Percentiles rank a stretch among this genome's conserved stretches.
Conservation (phyloP, 306 rosid species). For the Rubus idaeus region DNA sequence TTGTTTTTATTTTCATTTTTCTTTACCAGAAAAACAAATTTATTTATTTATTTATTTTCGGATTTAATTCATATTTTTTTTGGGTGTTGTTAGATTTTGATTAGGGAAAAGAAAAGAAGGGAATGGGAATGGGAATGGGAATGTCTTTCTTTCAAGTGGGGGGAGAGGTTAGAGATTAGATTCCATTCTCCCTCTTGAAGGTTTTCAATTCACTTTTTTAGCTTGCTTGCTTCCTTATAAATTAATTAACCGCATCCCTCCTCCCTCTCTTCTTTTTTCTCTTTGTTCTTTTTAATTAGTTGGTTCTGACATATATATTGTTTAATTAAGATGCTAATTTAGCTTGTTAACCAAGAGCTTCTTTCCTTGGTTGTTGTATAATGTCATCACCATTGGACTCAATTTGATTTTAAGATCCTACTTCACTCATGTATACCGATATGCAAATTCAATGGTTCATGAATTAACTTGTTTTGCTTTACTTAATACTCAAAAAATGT, state of each 20-base stretch:
- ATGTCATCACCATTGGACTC: not conserved
- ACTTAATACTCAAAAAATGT: too few relatives aligned
- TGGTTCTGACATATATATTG: not conserved
- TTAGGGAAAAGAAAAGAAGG: not conserved
- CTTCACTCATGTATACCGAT: not conserved
- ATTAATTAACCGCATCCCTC: constrained; percentile 41
- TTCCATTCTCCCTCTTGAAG: constrained; percentile 80
- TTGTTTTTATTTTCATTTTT: not conserved
- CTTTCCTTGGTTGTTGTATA: not conserved
- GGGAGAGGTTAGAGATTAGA: constrained; percentile 32
- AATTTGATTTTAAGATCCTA: not conserved
- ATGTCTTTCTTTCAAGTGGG: not conserved
- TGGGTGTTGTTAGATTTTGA: not conserved
- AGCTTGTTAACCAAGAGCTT: not conserved
- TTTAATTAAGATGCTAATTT: not conserved
- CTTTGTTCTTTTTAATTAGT: not conserved
- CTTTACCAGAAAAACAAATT: too few relatives aligned
- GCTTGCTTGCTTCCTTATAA: constrained; percentile 28
- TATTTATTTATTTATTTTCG: too few relatives aligned
- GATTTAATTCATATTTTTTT: not conserved
- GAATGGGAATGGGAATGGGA: constrained; percentile 14
- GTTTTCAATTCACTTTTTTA: constrained; percentile 35
- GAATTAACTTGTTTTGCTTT: not conserved
- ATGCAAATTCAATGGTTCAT: not conserved
- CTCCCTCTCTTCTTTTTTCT: not conserved